These are phyloP conservation scores for Eimeria zaria DNA, from an alignment of 169 alveolate genomes.

Conservation along the genomic window DNA sequence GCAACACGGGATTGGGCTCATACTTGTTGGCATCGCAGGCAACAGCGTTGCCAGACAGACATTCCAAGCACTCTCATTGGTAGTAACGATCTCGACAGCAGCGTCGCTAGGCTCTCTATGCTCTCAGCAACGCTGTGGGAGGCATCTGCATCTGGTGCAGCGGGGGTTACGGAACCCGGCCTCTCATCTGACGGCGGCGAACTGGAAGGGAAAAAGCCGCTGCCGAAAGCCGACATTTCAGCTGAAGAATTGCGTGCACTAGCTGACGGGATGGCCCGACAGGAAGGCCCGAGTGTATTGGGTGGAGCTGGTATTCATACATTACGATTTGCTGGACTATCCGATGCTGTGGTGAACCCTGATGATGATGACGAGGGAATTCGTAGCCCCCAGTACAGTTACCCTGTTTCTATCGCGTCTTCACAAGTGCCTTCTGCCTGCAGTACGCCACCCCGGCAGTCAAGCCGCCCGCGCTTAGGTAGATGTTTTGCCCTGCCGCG, in stretches of 20 bases:
- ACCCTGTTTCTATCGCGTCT: constrained; percentile 58
- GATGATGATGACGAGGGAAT: constrained; percentile 60
- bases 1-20: constrained; percentile 78
- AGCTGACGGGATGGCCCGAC: neutral
- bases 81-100: constrained; percentile 55
- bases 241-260: constrained; percentile 10
- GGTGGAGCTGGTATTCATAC: constrained; percentile 4
- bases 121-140: constrained; percentile 42
- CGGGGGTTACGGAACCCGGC: neutral
- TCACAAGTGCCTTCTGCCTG: constrained; percentile 75
- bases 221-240: neutral
- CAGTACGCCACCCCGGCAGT: constrained; percentile 70
- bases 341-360: constrained; percentile 2
- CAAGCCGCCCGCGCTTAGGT: constrained; percentile 70
- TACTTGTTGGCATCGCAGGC: constrained; percentile 68
- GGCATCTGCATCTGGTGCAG: neutral
- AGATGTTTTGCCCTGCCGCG: constrained; percentile 70
- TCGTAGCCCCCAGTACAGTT: constrained; percentile 54
- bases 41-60: neutral
- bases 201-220: neutral
- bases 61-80: neutral
- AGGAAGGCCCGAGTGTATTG: neutral
- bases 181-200: constrained; percentile 28
- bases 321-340: neutral
- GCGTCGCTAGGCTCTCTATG: constrained; percentile 50